phyloP scores from a whole-genome alignment of 495 filamentous ascomycete species.

The Xylaria acuta region DNA sequence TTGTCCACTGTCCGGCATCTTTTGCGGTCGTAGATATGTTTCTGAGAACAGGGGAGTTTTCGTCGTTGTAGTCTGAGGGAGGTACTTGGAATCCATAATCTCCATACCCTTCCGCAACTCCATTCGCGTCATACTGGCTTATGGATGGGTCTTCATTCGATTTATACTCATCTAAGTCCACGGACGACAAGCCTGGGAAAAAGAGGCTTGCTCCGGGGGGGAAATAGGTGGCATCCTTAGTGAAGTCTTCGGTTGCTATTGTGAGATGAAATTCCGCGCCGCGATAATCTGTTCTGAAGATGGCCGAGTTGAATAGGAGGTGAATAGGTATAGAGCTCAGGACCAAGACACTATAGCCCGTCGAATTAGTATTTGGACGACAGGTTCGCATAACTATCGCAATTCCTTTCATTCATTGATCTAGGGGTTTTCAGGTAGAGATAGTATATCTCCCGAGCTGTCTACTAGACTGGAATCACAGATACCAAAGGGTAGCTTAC shows the following conservation, averaged over 20 bases:
- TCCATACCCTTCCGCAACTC: not conserved
- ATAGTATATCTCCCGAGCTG: not conserved
- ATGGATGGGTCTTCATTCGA: not conserved
- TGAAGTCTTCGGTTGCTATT: slow-evolving; percentile 43
- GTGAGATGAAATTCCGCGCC: slow-evolving; percentile 40
- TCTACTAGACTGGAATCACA: not conserved
- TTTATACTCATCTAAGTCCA: too few species aligned
- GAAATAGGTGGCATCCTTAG: slow-evolving; percentile 32
- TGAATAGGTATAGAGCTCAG: slow-evolving; percentile 42
- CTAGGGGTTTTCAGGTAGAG: not conserved
- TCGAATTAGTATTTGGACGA: not conserved
- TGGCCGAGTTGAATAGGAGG: slow-evolving; percentile 37
- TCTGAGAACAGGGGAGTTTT: not conserved
- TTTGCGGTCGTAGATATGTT: not conserved
- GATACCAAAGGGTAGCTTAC: slow-evolving; percentile 1
- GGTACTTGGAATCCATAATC: not conserved
- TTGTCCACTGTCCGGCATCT: not conserved
- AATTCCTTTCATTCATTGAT: not conserved
- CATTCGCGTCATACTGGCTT: not conserved
- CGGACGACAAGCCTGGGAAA: slow-evolving; percentile 19
- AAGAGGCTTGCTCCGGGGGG: slow-evolving; percentile 30
- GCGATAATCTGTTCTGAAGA: slow-evolving; percentile 30
- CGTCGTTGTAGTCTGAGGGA: not conserved
- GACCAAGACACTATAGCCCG: slow-evolving; percentile 23
- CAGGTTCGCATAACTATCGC: not conserved